Conservation (phyloP, 208 protist species). For the Trypanosoma platydactyli region DNA sequence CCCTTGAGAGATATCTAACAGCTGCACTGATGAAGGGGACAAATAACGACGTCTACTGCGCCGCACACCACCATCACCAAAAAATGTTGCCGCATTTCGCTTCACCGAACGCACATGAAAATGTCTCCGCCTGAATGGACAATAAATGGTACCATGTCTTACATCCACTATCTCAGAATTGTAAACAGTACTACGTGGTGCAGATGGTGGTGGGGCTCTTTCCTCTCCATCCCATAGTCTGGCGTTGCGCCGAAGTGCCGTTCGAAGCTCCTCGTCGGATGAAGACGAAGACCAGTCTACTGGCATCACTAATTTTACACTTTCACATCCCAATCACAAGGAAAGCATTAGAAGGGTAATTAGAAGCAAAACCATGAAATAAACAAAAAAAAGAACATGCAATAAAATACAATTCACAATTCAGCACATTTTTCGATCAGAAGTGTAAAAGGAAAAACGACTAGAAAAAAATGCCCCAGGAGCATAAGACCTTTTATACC, state of each 20-base stretch:
- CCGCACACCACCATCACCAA: constrained; percentile 52
- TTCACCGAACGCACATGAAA: constrained; percentile 54
- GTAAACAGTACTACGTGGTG: constrained; percentile 28
- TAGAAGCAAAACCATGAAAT: no score
- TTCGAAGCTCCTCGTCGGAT: constrained; percentile 58
- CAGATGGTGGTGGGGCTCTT: constrained; percentile 20
- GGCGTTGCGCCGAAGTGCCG: constrained; percentile 40
- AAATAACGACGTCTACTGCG: constrained; percentile 33
- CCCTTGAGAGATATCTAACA: constrained; percentile 31
- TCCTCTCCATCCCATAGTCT: constrained; percentile 16
- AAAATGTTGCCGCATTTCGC: constrained; percentile 46
- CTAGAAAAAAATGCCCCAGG: no score
- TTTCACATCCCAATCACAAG: neutral
- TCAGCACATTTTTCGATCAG: no score
- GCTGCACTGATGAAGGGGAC: constrained; percentile 33
- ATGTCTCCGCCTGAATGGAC: constrained; percentile 50
- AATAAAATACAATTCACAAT: no score
- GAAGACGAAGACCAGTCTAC: constrained; percentile 69
- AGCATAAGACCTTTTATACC: no score
- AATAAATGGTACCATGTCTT: constrained; percentile 56
- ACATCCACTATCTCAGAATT: constrained; percentile 37
- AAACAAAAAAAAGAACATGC: no score
- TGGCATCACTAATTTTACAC: constrained; percentile 15
- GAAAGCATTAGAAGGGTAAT: constrained; percentile 12
- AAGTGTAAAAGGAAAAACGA: no score